A percentile compares a stretch with the other conserved stretches of the same genome.
Conservation (phyloP, 2,329 filamentous ascomycete species). For the Tricladium varicosporioides region DNA sequence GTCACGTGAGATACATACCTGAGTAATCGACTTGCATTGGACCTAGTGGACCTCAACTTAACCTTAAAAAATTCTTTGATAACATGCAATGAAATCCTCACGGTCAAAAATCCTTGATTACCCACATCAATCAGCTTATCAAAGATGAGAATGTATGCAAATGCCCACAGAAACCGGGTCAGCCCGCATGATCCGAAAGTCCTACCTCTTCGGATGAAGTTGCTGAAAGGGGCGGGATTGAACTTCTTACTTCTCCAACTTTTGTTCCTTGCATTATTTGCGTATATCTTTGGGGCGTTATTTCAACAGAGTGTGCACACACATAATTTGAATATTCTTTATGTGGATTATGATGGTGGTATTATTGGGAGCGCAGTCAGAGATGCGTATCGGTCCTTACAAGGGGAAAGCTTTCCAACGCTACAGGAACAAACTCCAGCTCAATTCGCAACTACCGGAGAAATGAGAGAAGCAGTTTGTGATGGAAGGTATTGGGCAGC, state of each 20-base stretch:
- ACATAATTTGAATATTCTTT: constrained; percentile 48
- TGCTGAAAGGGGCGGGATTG: constrained; percentile 19
- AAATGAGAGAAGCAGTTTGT: constrained; percentile 37
- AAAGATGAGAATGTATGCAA: not conserved
- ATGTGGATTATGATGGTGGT: constrained; percentile 63
- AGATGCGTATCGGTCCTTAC: constrained; percentile 34
- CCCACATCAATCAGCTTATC: not conserved
- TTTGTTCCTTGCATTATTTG: constrained; percentile 25
- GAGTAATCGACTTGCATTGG: no score
- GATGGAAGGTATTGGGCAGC: constrained; percentile 39
- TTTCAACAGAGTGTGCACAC: constrained; percentile 33
- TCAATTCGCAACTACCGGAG: constrained; percentile 29
- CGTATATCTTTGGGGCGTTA: constrained; percentile 37
- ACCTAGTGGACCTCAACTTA: no score
- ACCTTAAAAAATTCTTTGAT: no score
- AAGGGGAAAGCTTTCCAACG: constrained; percentile 34
- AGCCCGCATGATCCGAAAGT: constrained; percentile 8
- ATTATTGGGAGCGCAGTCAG: constrained; percentile 37
- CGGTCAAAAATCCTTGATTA: no score
- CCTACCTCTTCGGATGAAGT: constrained; percentile 3
- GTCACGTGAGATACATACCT: no score
- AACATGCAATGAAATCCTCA: no score
- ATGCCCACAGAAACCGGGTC: not conserved
- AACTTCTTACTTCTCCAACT: constrained; percentile 24
- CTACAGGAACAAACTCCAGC: constrained; percentile 29